Conservation (phyloP, 129 eudicot species). For the Flaveria sonorensis region DNA sequence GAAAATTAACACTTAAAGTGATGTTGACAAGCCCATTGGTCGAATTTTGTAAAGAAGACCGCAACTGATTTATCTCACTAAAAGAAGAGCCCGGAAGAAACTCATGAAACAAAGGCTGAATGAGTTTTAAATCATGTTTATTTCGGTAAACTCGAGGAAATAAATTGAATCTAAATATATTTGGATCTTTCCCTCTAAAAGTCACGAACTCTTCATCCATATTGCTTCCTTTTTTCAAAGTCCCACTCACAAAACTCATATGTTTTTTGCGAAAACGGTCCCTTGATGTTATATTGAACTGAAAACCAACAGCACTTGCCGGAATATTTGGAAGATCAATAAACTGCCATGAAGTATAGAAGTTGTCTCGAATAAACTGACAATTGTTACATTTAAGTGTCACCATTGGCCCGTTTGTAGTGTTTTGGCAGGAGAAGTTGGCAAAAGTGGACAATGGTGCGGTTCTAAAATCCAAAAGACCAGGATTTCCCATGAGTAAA, state of each 20-base stretch:
- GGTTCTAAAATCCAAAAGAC: conserved; percentile 54
- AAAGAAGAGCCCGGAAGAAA: conserved; percentile 78
- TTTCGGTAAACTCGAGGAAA: conserved; percentile 74
- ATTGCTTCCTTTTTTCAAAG: conserved; percentile 59
- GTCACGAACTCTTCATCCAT: conserved; percentile 52
- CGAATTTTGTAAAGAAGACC: conserved; percentile 59
- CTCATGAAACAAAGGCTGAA: conserved; percentile 89
- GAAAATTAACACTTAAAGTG: conserved; percentile 67
- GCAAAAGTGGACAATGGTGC: conserved; percentile 59
- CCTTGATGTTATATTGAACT: conserved; percentile 77
- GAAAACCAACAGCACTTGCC: conserved; percentile 82
- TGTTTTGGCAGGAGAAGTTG: conserved; percentile 73
- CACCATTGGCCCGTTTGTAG: conserved; percentile 72
- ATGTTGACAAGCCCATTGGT: conserved; percentile 70
- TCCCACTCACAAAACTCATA: conserved; percentile 79
- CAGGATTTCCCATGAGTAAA: conserved; percentile 59
- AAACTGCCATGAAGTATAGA: conserved; percentile 82
- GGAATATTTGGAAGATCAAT: conserved; percentile 77
- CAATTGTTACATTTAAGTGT: conserved; percentile 64
- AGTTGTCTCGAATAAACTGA: conserved; percentile 53
- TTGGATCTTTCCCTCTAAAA: conserved; percentile 70
- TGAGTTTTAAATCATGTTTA: conserved; percentile 65
- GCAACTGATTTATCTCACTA: conserved; percentile 59
- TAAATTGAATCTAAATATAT: conserved; percentile 74
- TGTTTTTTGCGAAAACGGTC: conserved; percentile 50